Evolutionary conservation across 225 moss, liverwort and hornwort species (phyloP).

Genomic region (Antitrichia curtipendula): DNA sequence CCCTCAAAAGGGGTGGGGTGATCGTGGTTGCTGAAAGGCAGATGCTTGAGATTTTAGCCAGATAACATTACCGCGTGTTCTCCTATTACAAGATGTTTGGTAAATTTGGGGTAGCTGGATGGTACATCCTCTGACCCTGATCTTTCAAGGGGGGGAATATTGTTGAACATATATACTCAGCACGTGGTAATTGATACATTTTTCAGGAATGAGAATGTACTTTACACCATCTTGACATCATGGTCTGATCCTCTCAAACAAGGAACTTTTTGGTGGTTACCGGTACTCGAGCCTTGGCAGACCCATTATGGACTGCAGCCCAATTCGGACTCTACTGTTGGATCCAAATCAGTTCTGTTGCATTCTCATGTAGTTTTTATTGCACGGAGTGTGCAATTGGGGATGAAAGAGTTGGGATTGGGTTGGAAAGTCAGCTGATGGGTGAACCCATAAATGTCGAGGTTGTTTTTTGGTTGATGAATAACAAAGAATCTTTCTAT

Average conservation of each 20-base stretch:
- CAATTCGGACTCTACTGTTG: background rate
- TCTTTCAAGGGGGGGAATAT: background rate
- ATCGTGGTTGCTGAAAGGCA: background rate
- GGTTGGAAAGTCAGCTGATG: background rate
- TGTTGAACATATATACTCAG: background rate
- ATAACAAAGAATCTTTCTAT: too few relatives aligned
- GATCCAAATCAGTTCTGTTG: background rate
- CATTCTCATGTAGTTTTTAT: background rate
- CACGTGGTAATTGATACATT: background rate
- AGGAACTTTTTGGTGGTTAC: background rate
- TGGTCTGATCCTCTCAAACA: background rate
- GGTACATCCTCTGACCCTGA: background rate
- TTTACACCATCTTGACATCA: background rate
- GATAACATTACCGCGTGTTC: background rate
- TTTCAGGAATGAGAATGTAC: background rate
- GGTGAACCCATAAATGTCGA: too few relatives aligned
- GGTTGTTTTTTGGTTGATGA: too few relatives aligned
- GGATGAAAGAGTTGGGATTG: background rate
- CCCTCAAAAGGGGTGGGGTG: slow-evolving; percentile 12
- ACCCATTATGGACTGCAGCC: background rate
- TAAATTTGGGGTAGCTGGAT: background rate
- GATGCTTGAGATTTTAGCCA: background rate
- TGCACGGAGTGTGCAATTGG: background rate
- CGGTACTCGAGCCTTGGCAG: background rate
- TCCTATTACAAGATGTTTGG: background rate